Conservation (phyloP, 2,329 filamentous ascomycete genomes). For the Nemania sp. region DNA sequence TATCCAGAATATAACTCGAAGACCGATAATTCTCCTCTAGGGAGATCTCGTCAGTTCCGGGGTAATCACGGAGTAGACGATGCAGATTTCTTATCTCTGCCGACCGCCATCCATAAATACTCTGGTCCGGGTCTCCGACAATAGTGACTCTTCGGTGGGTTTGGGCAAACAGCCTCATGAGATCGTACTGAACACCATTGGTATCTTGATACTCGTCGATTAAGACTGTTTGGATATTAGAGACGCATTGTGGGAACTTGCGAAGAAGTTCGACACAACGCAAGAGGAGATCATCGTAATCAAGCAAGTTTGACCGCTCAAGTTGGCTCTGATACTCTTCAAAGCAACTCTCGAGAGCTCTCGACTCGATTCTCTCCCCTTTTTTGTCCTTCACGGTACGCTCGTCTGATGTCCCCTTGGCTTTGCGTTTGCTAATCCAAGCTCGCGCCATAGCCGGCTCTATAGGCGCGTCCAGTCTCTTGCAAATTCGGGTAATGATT, state of each 20-base stretch:
- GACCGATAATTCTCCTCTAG: constrained; percentile 95
- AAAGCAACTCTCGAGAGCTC: constrained; percentile 69
- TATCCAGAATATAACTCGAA: constrained; percentile 78
- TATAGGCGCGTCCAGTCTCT: constrained; percentile 67
- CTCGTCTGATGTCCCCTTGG: constrained; percentile 52
- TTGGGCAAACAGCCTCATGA: constrained; percentile 87
- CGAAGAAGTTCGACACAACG: constrained; percentile 79
- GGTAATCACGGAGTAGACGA: constrained; percentile 75
- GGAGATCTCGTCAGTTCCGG: constrained; percentile 77
- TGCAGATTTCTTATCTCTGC: constrained; percentile 89
- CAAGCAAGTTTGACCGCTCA: constrained; percentile 76
- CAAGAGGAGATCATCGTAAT: constrained; percentile 91
- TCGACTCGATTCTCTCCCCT: constrained; percentile 46
- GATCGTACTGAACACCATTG: constrained; percentile 89
- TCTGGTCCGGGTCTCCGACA: constrained; percentile 95
- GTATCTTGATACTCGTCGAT: constrained; percentile 99
- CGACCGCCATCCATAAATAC: constrained; percentile 94
- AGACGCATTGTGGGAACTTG: constrained; percentile 75
- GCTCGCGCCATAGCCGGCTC: constrained; percentile 72
- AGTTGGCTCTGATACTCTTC: constrained; percentile 78
- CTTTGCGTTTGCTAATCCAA: constrained; percentile 74
- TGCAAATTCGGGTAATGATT: constrained; percentile 81
- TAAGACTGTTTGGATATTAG: constrained; percentile 85
- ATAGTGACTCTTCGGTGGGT: constrained; percentile 78
- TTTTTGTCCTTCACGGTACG: constrained; percentile 48